Percentiles rank a stretch among this genome's conserved stretches.
Evolutionary conservation across 768 basidiomycete genomes (phyloP).

Genomic region (Hygrophoropsis aurantiaca): DNA sequence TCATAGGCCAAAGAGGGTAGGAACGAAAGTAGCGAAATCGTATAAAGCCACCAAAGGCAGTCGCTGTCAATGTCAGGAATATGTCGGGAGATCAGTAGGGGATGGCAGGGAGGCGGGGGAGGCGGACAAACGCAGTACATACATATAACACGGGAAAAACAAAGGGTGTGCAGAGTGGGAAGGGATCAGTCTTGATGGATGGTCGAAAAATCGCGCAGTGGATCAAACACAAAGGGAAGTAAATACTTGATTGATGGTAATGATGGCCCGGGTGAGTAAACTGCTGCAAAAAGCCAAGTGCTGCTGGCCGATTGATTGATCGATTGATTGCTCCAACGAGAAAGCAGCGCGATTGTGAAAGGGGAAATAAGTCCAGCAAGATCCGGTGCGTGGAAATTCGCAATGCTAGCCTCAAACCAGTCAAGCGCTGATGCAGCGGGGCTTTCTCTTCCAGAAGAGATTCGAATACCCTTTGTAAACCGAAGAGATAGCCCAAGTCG

Average conservation of each 20-base stretch:
- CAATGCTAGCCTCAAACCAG: neutral
- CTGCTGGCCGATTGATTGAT: neutral
- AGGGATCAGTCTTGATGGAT: constrained; percentile 33
- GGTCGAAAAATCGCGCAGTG: constrained; percentile 36
- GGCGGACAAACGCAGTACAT: constrained; percentile 30
- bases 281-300: neutral
- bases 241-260: too few relatives aligned
- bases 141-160: constrained; percentile 19
- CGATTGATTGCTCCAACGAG: neutral
- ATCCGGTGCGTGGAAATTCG: neutral
- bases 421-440: neutral
- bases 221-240: constrained; percentile 32
- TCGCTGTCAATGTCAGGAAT: too few relatives aligned
- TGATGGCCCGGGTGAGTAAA: constrained; percentile 29
- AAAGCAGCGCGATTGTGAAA: neutral
- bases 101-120: constrained; percentile 22
- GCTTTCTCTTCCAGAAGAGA: neutral
- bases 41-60: too few relatives aligned
- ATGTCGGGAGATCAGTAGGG: too few relatives aligned
- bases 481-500: too few relatives aligned
- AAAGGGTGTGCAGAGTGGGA: constrained; percentile 31
- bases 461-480: neutral
- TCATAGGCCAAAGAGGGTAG: too few relatives aligned
- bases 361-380: neutral
- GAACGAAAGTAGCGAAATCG: too few relatives aligned